phyloP scores from a whole-genome alignment of 768 basidiomycete species.

The Mycena kentingensis region DNA sequence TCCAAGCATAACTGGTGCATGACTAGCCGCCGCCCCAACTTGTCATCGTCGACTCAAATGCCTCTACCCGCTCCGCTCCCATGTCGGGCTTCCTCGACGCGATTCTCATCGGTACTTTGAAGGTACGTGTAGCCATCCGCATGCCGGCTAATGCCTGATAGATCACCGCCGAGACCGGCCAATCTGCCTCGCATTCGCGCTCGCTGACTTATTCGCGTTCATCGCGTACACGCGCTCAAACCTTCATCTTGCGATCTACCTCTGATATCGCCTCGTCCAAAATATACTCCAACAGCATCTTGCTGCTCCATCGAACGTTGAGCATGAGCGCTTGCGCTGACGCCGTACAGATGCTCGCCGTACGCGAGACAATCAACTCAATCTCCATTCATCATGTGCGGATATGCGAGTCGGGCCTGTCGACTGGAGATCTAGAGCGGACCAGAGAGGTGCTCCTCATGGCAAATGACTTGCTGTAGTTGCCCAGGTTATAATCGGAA shows the following conservation, averaged over 20 bases:
- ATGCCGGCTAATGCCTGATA: background rate
- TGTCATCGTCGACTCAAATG: no score
- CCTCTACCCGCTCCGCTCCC: no score
- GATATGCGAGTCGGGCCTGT: no score
- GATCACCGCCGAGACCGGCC: conserved; percentile 8
- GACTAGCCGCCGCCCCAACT: background rate
- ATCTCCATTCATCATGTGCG: no score
- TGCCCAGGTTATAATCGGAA: no score
- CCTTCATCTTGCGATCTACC: conserved; percentile 1
- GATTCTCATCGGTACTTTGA: no score
- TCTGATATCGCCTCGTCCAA: conserved; percentile 4
- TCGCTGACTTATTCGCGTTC: background rate
- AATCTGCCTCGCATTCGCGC: background rate
- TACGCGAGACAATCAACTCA: background rate
- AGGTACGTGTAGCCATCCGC: background rate
- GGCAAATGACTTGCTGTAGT: no score
- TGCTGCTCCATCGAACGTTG: conserved; percentile 1
- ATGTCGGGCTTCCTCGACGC: no score
- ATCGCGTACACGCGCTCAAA: background rate
- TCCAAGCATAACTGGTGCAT: conserved; percentile 39
- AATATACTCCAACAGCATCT: conserved; percentile 13
- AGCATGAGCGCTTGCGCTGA: background rate
- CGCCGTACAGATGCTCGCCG: background rate
- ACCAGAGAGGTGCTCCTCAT: no score
- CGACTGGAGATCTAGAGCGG: no score